phyloP scores from a whole-genome alignment of 805 yeast species.

The Teunomyces lycoperdinae region DNA sequence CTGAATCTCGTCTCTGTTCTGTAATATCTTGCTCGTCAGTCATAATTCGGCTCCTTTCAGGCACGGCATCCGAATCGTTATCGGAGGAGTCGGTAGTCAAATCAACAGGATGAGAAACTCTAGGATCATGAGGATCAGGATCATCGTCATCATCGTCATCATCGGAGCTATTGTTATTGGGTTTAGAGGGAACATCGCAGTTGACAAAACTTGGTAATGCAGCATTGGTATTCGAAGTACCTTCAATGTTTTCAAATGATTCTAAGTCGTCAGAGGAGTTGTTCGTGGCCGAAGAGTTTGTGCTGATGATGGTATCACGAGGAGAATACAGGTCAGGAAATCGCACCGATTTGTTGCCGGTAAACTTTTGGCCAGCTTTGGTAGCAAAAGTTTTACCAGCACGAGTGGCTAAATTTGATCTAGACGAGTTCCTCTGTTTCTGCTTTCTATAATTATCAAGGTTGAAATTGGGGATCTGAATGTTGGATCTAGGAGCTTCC shows the following conservation, averaged over 20 bases:
- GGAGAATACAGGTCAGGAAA: conserved; percentile 27
- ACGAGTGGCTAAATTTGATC: conserved; percentile 20
- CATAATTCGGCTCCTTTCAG: conserved; percentile 5
- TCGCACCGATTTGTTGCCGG: conserved; percentile 22
- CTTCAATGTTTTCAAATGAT: conserved; percentile 1
- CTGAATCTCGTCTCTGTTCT: conserved; percentile 4
- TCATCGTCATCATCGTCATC: conserved; percentile 12
- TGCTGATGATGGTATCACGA: conserved; percentile 27
- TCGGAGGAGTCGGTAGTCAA: not conserved
- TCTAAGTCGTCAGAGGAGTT: conserved; percentile 17
- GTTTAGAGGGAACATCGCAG: not conserved
- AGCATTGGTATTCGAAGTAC: conserved; percentile 6
- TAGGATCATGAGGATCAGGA: not conserved
- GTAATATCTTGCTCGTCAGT: conserved; percentile 1
- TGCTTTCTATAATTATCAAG: conserved; percentile 17
- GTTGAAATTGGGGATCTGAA: conserved; percentile 30
- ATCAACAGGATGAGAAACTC: not conserved
- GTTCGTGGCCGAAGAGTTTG: conserved; percentile 21
- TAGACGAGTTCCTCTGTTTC: conserved; percentile 14
- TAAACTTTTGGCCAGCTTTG: conserved; percentile 22
- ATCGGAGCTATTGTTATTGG: conserved; percentile 8
- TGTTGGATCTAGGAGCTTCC: conserved; percentile 19
- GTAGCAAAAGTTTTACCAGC: not conserved
- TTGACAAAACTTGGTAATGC: conserved; percentile 23
- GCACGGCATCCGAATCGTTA: not conserved